A percentile compares a stretch with the other conserved stretches of the same genome.
Evolutionary conservation across 1,284 basidiomycete species (phyloP).

Genomic region (Volvariella surrecta): DNA sequence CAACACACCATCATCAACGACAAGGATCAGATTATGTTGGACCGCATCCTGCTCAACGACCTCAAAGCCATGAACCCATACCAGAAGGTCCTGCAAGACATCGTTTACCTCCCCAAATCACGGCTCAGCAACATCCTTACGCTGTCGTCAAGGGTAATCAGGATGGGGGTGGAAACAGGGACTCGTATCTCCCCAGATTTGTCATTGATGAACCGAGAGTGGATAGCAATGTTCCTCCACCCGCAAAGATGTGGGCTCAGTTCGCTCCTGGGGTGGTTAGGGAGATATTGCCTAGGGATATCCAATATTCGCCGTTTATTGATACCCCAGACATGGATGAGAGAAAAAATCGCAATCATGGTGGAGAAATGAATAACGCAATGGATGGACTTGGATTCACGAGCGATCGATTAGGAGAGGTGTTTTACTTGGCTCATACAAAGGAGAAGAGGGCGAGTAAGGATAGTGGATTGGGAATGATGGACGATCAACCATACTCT

Average conservation of each 20-base stretch:
- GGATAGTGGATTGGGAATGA: too few species aligned
- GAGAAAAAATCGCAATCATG: slow-evolving; percentile 6
- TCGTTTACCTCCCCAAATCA: slow-evolving; percentile 41
- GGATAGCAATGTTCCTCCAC: slow-evolving; percentile 30
- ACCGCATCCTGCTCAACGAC: slow-evolving; percentile 27
- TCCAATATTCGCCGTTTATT: slow-evolving; percentile 42
- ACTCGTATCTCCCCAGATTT: slow-evolving; percentile 13
- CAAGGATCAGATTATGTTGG: slow-evolving; percentile 37
- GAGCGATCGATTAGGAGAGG: slow-evolving; percentile 28
- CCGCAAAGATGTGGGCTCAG: slow-evolving; percentile 46
- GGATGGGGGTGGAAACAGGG: too few species aligned
- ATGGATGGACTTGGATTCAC: slow-evolving; percentile 6
- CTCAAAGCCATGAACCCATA: too few species aligned
- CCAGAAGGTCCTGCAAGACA: slow-evolving; percentile 35
- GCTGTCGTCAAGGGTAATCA: slow-evolving; percentile 15
- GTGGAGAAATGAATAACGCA: slow-evolving; percentile 4
- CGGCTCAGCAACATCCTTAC: slow-evolving; percentile 23
- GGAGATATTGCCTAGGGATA: slow-evolving; percentile 40
- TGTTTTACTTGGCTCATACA: slow-evolving; percentile 23
- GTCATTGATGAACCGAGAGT: slow-evolving; percentile 21
- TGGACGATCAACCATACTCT: too few species aligned
- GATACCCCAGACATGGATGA: slow-evolving; percentile 9
- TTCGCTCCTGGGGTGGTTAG: slow-evolving; percentile 38
- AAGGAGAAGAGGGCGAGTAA: neutral
- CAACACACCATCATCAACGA: slow-evolving; percentile 6